Evolutionary conservation across 2,329 filamentous ascomycete genomes (phyloP), one percentile per base, ranked within the genome.

Genomic region (Trichoderma citrinoviride): DNA sequence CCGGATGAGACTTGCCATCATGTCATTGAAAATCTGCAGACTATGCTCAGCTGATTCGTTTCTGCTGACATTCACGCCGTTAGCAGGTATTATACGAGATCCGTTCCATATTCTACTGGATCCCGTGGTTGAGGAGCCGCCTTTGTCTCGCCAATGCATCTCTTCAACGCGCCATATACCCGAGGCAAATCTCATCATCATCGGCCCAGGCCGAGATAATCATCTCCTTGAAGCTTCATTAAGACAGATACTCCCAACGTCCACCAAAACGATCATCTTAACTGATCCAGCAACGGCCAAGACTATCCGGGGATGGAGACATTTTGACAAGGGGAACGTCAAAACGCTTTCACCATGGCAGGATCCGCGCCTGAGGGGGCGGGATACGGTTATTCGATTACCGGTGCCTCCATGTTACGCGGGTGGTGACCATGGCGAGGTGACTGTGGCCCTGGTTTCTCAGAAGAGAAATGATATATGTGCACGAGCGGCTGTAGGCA

Each of bases 191-290:
- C 70, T 83, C 41, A 77, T 83, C 68, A 76, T 83, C 67, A 74
- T 83, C 66, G 81, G 77, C 66, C 80, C 81, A 64, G 71, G 77
- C 67, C 79, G 77, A 71, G 85, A 84, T 17, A 89, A 91, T 71
- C 89, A 91, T 71, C 91, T 89, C 74, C 86, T 92, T 71, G 83
- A 88, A 75, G 81, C 84, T 41, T 91, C 90, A 0, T 79, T 93
- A 15, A 85, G 85, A 43, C 85, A 90, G 68, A 80, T 93, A 5
- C 82, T 85, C 0, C 73, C 78, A 15, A 76, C 80, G 1, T 79
- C 79, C 27, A 81, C 80, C 47, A 83, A 81, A 69, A 86, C 87
- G 1, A 77, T 83, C n/a, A 88, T 92, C 54, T 79, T 91, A 5
- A 88, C 88, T 17, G 87, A 88, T 64, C 85, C 87, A 4, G 77